Percentiles rank a stretch among this genome's conserved stretches.
Conservation (phyloP, 2,329 filamentous ascomycete species). For the Metarhizium guizhouense region DNA sequence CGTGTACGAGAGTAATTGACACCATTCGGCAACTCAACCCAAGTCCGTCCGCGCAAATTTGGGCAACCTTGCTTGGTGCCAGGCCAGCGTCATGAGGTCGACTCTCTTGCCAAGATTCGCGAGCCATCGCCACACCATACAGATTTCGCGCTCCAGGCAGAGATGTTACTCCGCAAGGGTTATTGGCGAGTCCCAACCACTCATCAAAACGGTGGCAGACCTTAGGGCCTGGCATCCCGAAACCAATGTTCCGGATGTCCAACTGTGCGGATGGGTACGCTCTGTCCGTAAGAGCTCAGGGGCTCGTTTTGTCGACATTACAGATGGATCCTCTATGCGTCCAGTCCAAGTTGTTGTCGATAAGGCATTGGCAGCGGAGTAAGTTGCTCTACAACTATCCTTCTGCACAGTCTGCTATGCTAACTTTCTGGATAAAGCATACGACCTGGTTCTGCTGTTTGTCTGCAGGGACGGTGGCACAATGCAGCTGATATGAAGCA, state of each 20-base stretch:
- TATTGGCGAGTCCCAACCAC: constrained; percentile 15
- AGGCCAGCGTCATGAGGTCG: constrained; percentile 1
- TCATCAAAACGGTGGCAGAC: constrained; percentile 40
- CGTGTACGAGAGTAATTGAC: background rate
- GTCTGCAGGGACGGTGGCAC: constrained; percentile 67
- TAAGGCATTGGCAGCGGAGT: constrained; percentile 65
- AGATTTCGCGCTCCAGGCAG: background rate
- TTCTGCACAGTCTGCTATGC: constrained; percentile 9
- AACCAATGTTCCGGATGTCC: constrained; percentile 37
- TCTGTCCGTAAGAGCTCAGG: constrained; percentile 82
- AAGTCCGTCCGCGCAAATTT: background rate
- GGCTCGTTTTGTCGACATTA: constrained; percentile 72
- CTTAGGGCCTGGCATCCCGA: constrained; percentile 44
- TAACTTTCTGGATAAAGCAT: constrained; percentile 42
- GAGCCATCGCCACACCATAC: background rate
- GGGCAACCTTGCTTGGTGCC: background rate
- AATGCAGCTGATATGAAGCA: constrained; percentile 10
- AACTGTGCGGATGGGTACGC: constrained; percentile 70
- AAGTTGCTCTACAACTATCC: constrained; percentile 23
- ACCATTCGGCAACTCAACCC: background rate
- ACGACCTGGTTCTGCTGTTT: constrained; percentile 71
- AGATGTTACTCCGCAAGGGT: constrained; percentile 26
- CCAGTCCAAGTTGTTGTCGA: constrained; percentile 74
- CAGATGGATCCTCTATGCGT: constrained; percentile 75
- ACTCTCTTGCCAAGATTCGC: background rate